These are phyloP conservation scores for Iris pallida DNA, from an alignment of 116 monocot species.

Conservation along the genomic window DNA sequence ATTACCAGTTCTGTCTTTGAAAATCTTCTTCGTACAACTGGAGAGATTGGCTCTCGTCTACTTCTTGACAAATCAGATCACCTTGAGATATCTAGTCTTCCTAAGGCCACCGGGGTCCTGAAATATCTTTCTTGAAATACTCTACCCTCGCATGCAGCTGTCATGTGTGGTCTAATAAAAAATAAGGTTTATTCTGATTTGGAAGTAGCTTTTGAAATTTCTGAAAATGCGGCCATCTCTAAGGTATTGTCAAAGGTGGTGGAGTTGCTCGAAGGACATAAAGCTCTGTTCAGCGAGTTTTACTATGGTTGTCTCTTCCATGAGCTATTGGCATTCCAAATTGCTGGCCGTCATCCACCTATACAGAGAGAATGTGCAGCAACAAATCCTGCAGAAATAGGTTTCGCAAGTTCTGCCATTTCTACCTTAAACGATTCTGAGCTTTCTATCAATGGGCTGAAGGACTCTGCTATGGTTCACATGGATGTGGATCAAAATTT, in stretches of 20 bases:
- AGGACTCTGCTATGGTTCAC: slow-evolving; percentile 35
- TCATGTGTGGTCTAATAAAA: slow-evolving; percentile 79
- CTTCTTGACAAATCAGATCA: slow-evolving; percentile 77
- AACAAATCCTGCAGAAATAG: slow-evolving; percentile 22
- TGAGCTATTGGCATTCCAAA: slow-evolving; percentile 76
- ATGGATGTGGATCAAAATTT: slow-evolving; percentile 88
- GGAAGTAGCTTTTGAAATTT: slow-evolving; percentile 80
- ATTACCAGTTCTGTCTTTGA: too few species aligned
- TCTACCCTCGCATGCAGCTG: slow-evolving; percentile 71
- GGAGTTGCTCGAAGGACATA: slow-evolving; percentile 69
- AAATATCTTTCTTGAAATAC: too few species aligned
- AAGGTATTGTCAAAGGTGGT: slow-evolving; percentile 64
- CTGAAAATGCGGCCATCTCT: slow-evolving; percentile 52
- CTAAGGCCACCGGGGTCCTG: slow-evolving; percentile 71
- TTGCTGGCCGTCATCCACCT: too few species aligned
- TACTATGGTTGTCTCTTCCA: slow-evolving; percentile 86
- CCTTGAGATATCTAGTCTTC: slow-evolving; percentile 77
- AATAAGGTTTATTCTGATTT: slow-evolving; percentile 88
- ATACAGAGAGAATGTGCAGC: slow-evolving; percentile 57
- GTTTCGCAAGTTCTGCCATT: slow-evolving; percentile 51
- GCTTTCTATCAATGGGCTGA: slow-evolving; percentile 34
- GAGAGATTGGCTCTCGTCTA: slow-evolving; percentile 57
- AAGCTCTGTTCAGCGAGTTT: slow-evolving; percentile 66
- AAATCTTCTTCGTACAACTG: slow-evolving; percentile 44
- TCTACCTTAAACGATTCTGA: slow-evolving; percentile 56